Percentiles rank a stretch among this genome's conserved stretches.
phyloP scores from a whole-genome alignment of 129 eudicot genomes.

The Scalesia atractyloides region DNA sequence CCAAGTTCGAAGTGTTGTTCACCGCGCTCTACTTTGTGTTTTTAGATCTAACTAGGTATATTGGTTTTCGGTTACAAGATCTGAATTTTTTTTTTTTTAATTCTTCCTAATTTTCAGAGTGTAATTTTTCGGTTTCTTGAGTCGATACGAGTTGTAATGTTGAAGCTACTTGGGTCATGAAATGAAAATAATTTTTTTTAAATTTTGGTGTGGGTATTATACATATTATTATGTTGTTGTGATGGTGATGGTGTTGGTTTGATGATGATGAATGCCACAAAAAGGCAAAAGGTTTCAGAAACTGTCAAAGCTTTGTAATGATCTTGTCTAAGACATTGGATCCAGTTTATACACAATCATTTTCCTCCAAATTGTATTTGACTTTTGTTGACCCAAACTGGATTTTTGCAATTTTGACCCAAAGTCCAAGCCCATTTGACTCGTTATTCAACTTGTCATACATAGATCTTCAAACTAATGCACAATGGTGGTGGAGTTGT shows the following conservation, averaged over 20 bases:
- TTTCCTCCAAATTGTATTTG: no score
- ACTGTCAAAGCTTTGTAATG: constrained; percentile 29
- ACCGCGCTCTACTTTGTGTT: constrained; percentile 23
- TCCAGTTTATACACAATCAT: background rate
- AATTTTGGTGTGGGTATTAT: background rate
- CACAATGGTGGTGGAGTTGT: no score
- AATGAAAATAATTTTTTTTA: constrained; percentile 16
- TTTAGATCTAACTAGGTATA: constrained; percentile 31
- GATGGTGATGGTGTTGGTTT: background rate
- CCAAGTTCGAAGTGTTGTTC: constrained; percentile 64
- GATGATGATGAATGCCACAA: no score
- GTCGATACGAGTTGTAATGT: constrained; percentile 35
- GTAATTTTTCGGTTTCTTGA: constrained; percentile 21
- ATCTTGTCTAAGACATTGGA: constrained; percentile 32
- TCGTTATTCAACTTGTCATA: no score
- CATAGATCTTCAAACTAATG: no score
- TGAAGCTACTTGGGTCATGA: constrained; percentile 33
- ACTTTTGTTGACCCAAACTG: no score
- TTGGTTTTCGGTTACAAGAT: constrained; percentile 28
- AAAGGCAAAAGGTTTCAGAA: constrained; percentile 18
- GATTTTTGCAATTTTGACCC: no score
- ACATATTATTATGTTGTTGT: constrained; percentile 1
- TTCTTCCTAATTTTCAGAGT: constrained; percentile 1
- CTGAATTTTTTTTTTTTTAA: constrained; percentile 13
- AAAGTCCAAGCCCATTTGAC: no score